Evolutionary conservation across 768 basidiomycete genomes (phyloP).

Genomic region (Roridomyces roridus): DNA sequence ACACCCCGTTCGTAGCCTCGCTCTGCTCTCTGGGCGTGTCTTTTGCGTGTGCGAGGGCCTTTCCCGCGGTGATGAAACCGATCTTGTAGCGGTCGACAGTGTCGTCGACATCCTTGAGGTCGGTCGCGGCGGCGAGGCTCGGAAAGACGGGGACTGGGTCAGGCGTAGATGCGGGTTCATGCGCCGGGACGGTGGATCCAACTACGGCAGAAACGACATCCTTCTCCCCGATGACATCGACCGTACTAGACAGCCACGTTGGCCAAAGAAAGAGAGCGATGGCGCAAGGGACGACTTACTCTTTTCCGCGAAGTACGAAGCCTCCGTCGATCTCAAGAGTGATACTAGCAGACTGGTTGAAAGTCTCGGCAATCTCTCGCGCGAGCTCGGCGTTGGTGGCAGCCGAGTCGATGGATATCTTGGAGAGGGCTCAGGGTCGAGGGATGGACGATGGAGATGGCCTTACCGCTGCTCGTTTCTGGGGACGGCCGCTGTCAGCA

Average conservation of each 20-base stretch:
- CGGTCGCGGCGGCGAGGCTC: too few species aligned
- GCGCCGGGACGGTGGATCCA: too few species aligned
- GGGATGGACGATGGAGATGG: too few species aligned
- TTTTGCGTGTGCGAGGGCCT: conserved; percentile 25
- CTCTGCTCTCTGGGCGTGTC: conserved; percentile 16
- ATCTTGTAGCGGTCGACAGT: conserved; percentile 21
- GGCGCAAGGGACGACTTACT: conserved; percentile 19
- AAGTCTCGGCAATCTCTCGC: conserved; percentile 24
- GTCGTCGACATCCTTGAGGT: background rate
- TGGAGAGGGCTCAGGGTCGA: too few species aligned
- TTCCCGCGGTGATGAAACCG: conserved; percentile 27
- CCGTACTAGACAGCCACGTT: background rate
- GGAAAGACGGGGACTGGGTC: too few species aligned
- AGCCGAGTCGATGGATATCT: conserved; percentile 18
- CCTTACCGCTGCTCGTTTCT: too few species aligned
- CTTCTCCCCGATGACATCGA: conserved; percentile 15
- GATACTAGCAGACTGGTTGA: conserved; percentile 16
- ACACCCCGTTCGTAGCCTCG: conserved; percentile 23
- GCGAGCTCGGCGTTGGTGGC: conserved; percentile 26
- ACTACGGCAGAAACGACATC: conserved; percentile 26
- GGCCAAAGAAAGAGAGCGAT: background rate
- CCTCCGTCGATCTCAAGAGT: conserved; percentile 29
- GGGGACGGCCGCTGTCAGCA: too few species aligned
- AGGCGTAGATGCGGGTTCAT: too few species aligned
- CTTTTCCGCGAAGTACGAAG: conserved; percentile 29